Conservation (phyloP, 352 stramenopile genomes). For the Globisporangium barbulae region DNA sequence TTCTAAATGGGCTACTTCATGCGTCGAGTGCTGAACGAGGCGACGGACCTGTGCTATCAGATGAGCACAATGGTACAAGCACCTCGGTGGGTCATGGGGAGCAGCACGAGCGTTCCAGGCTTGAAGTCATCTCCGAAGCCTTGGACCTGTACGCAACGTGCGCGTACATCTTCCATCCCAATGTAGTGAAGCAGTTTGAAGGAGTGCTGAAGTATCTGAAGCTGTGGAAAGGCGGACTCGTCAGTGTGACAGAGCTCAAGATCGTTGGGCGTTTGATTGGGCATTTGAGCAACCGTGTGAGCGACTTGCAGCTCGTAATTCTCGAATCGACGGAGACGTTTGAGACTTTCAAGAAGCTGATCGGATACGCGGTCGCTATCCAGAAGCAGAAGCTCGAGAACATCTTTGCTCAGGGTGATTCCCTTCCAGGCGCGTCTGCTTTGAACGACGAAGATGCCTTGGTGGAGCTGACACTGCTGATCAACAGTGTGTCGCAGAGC, state of each 20-base stretch:
- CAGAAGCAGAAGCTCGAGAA: conserved; percentile 27
- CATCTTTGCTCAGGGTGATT: conserved; percentile 3
- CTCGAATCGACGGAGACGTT: conserved; percentile 16
- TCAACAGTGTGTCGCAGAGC: conserved; percentile 46
- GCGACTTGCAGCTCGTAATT: conserved; percentile 33
- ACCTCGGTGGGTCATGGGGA: conserved; percentile 10
- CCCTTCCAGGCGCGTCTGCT: not conserved
- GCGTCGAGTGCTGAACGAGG: conserved; percentile 16
- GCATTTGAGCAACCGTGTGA: conserved; percentile 34
- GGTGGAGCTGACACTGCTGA: conserved; percentile 34
- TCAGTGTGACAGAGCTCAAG: conserved; percentile 36
- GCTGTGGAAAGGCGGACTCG: conserved; percentile 28
- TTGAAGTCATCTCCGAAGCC: conserved; percentile 30
- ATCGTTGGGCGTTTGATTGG: conserved; percentile 40
- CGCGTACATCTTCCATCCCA: conserved; percentile 42
- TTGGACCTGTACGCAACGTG: conserved; percentile 54
- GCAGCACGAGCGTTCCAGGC: conserved; percentile 5
- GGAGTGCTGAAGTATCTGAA: conserved; percentile 40
- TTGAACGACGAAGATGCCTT: conserved; percentile 19
- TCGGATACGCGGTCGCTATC: conserved; percentile 33
- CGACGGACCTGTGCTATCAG: not conserved
- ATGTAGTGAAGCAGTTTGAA: conserved; percentile 42
- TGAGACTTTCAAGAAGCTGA: conserved; percentile 29
- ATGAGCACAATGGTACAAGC: not conserved
- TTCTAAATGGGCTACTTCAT: conserved; percentile 36